These are phyloP conservation scores for Tetrahymena borealis DNA, from an alignment of 73 alveolate genomes.

Conservation along the genomic window DNA sequence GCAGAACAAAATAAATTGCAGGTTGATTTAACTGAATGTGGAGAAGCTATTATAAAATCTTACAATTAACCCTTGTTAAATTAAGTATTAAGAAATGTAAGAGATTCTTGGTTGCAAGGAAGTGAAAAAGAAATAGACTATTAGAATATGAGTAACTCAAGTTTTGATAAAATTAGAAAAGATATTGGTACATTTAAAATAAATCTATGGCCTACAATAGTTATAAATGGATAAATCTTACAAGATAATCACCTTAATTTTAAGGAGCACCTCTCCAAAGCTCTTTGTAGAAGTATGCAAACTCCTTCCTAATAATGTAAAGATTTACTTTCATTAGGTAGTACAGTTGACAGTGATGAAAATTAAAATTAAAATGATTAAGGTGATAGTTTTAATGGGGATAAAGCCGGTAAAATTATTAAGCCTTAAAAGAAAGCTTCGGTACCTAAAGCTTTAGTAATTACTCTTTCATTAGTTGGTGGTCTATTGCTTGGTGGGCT, in stretches of 20 bases:
- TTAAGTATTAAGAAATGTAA: not conserved
- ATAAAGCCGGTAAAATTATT: not conserved
- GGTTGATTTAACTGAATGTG: not conserved
- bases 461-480: not conserved
- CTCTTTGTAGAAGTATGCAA: not conserved
- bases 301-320: not conserved
- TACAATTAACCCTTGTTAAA: not conserved
- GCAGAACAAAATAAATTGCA: not conserved
- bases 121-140: not conserved
- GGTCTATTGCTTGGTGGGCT: not conserved
- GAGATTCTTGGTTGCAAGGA: not conserved
- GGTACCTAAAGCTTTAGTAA: not conserved
- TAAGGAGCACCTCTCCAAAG: not conserved
- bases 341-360: not conserved
- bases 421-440: not conserved
- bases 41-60: not conserved
- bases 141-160: not conserved
- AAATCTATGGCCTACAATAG: not conserved
- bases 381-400: not conserved
- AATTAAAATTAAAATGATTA: not conserved
- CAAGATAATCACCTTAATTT: not conserved
- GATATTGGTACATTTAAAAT: not conserved
- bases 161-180: not conserved
- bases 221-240: not conserved
- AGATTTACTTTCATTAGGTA: not conserved